These are phyloP conservation scores for Stagonosporopsis chrysanthemi DNA, from an alignment of 2,329 filamentous ascomycete species.

Conservation along the genomic window DNA sequence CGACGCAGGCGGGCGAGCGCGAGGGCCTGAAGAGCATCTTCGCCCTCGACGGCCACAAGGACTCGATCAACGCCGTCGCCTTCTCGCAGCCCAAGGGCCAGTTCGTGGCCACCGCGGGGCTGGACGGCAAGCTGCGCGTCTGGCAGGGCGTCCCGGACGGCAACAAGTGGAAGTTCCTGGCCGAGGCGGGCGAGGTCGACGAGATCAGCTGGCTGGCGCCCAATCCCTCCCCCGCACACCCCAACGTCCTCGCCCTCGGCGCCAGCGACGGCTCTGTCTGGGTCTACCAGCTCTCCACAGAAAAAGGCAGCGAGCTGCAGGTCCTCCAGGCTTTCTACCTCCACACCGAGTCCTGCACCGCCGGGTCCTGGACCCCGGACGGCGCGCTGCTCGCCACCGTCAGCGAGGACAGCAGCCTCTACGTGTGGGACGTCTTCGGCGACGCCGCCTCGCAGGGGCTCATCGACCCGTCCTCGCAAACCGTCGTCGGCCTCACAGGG, in stretches of 20 bases:
- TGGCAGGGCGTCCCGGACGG: constrained; percentile 65
- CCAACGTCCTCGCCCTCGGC: constrained; percentile 86
- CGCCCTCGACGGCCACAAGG: constrained; percentile 85
- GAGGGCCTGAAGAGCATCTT: constrained; percentile 72
- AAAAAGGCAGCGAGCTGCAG: constrained; percentile 69
- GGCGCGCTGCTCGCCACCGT: constrained; percentile 87
- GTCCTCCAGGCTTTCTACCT: constrained; percentile 93
- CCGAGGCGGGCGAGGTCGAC: constrained; percentile 85
- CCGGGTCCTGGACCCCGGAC: constrained; percentile 88
- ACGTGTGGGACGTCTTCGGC: constrained; percentile 92
- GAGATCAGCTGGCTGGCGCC: constrained; percentile 91
- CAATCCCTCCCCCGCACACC: constrained; percentile 73
- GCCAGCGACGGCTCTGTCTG: constrained; percentile 92
- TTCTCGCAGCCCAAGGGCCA: constrained; percentile 87
- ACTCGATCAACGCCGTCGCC: constrained; percentile 84
- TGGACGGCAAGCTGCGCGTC: constrained; percentile 82
- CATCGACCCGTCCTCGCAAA: constrained; percentile 62
- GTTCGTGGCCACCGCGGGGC: constrained; percentile 82
- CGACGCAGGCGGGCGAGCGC: constrained; percentile 65
- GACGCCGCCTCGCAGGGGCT: constrained; percentile 72
- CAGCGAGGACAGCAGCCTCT: constrained; percentile 84
- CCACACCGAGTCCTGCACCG: constrained; percentile 85
- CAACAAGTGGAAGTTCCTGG: constrained; percentile 70
- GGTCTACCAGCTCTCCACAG: constrained; percentile 84
- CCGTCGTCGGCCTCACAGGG: constrained; percentile 78